Evolutionary conservation across 768 basidiomycete species (phyloP), one percentile per base, ranked within the genome.

Genomic region (Cystofilobasidium bisporidii): DNA sequence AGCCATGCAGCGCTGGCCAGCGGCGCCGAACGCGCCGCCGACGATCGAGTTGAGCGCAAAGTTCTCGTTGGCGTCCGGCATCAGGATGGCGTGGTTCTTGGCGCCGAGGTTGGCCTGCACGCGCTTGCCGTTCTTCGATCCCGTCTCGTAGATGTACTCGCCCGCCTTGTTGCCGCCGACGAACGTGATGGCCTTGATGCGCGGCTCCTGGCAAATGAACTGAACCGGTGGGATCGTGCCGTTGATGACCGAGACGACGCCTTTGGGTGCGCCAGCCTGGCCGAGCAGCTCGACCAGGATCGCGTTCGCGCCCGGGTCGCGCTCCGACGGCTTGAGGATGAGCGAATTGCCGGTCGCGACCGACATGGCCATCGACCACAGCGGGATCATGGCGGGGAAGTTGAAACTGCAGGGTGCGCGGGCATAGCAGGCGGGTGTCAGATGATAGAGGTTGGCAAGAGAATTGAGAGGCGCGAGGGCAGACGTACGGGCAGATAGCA

Each of bases 1-100:
- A 17, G 91, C 93, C 93, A 96, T 97, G 79, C 93, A 98, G 66
- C 96, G 84, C 76, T 98, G 94, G 17, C 94, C 94, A 36, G 94
- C 94, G 71, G 94, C 94, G 45, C 93, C 93, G 71, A 96, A 97
- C 6, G 91, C 93, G 48, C 93, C 92, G 18, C 93, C 93, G 61
- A 91, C 80, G 61, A 97, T 85, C 0, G 92, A 91, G 78, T 97
- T 97, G 43, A 98, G 78, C 15, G 91, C 85, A 32, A 89, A 81
- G 72, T 96, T 93, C 77, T 87, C 89, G 79, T 94, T 98, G 26
- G 92, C 92, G 77, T 70, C 69, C 6, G 71, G 71, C 71, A 72
- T 72, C 17, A 72, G 53, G 69, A 75, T 72, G 66, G 71, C 70
- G 66, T 73, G 74, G 71, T 76, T 98, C 80, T 99, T 99, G 33